Base-by-base conservation (phyloP, 2,329 filamentous ascomycete genomes). In the Trichoderma brevicompactum region DNA sequence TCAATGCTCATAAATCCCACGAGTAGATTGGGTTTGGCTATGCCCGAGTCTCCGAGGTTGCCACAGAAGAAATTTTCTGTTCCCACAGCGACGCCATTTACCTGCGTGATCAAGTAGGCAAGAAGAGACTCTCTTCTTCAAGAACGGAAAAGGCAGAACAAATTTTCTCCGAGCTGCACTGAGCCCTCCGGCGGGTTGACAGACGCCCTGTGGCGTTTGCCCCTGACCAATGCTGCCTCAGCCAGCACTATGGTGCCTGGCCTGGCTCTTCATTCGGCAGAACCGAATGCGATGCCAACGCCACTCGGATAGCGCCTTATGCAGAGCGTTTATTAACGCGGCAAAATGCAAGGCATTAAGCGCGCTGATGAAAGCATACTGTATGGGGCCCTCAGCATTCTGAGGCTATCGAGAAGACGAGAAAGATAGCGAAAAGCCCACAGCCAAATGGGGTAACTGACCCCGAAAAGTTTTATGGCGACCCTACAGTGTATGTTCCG, bases 181-280 rank as follows among this genome's bases (percentile, higher is more conserved):
- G 28, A 46, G 32, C 49, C 40, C 38, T 46, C 54, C 28, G 23
- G 48, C 17, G 19, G 53, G 23, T 36, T 63, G 60, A 63, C 60
- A 54, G 49, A 28, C 49, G 49, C 60, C 28, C 15, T 12, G 60
- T 63, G 60, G 60, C 60, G 60, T 63, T 63, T 63, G 60, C 40
- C 60, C 60, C 40, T 43, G 40, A 41, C n/a, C 49, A 19, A 17
- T 36, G 34, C 38, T 46, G 60, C 60, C 49, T 34, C 28, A 54
- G 17, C 13, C 4, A 54, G 49, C n/a, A 28, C 46, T 7, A 17
- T 46, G 23, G 40, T 63, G 40, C 50, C 40, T 63, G 32, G 40
- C 17, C 5, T 40, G 60, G 13, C 13, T 38, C 10, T 17, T 52
- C 8, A 54, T 63, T 54, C 41, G 49, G 32, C 59, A 54, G 40